Conservation (phyloP, 2,329 filamentous ascomycete genomes). For the Lizonia empirigonia region DNA sequence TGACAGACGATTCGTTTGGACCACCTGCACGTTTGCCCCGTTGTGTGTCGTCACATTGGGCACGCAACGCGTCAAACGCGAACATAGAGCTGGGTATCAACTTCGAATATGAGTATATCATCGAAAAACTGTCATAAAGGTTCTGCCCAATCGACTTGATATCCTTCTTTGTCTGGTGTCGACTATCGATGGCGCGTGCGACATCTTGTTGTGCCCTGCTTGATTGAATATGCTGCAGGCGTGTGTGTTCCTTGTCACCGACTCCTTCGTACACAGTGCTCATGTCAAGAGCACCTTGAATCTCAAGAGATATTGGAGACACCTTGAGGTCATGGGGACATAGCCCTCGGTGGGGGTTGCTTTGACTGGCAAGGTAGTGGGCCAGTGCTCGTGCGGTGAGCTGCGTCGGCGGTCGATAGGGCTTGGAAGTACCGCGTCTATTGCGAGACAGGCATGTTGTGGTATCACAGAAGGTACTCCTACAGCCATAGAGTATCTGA, state of each 20-base stretch:
- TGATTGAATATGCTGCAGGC: not conserved
- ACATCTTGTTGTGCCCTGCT: slow-evolving; percentile 9
- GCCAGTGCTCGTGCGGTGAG: slow-evolving; percentile 83
- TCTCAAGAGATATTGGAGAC: slow-evolving; percentile 33
- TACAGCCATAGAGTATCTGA: slow-evolving; percentile 84
- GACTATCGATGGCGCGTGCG: slow-evolving; percentile 26
- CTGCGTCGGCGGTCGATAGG: slow-evolving; percentile 77
- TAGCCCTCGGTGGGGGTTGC: slow-evolving; percentile 73
- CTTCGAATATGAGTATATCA: slow-evolving; percentile 44
- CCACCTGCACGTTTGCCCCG: not conserved
- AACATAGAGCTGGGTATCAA: slow-evolving; percentile 34
- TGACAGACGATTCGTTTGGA: slow-evolving; percentile 20
- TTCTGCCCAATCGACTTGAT: slow-evolving; percentile 67
- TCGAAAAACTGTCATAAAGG: slow-evolving; percentile 52
- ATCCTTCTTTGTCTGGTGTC: slow-evolving; percentile 55
- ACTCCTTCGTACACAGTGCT: not conserved
- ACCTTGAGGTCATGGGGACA: slow-evolving; percentile 60
- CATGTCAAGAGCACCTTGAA: slow-evolving; percentile 20
- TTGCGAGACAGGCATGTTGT: slow-evolving; percentile 82
- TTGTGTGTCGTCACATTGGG: not conserved
- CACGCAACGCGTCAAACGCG: slow-evolving; percentile 32
- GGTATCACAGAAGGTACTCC: slow-evolving; percentile 69
- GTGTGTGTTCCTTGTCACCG: not conserved
- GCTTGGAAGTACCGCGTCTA: slow-evolving; percentile 68
- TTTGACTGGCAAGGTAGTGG: slow-evolving; percentile 78